Base-by-base conservation (phyloP, 2,329 filamentous ascomycete species). In the Neopestalotiopsis sp. region DNA sequence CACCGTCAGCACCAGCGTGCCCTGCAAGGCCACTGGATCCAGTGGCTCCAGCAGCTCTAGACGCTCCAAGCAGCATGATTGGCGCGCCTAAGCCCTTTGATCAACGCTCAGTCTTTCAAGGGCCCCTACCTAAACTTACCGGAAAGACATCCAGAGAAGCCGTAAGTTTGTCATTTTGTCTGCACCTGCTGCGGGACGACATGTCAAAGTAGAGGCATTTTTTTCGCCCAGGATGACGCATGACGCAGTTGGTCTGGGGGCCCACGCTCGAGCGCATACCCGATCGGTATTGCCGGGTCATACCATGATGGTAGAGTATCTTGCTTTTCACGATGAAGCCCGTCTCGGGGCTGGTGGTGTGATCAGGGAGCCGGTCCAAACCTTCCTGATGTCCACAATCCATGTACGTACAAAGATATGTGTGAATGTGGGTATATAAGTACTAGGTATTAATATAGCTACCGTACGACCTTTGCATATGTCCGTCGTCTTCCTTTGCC, bases 291-390 rank as follows among this genome's bases (percentile, higher is more conserved):
- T 61, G 59, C 30, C 32, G 59, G 57, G 30, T 30, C 57, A 59
- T 38, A n/a, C 17, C 30, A 62, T 38, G 32, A 14, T 14, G n/a
- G 14, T 3, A 12, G n/a, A 12, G n/a, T 38, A 20, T 20, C 34
- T 38, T 38, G 6, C 6, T 3, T 38, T 38, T 42, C 61, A 62
- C 61, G 61, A 64, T 64, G 38, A 38, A 53, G 61, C 61, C 49
- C 61, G 61, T 28, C 61, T 49, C 61, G 40, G 38, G 61, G 20
- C 61, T 12, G 61, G 61, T 32, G 61, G 61, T 64, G 61, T 45
- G 14, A 45, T 30, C 30, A 40, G 59, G 14, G 32, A 49, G 53
- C 28, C 14, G n/a, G 58, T 14, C n/a, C 13, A 69, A 34, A 61
- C 56, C 13, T 20, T 57, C 13, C 63, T 56, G 7, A 34, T 30